Evolutionary conservation across 1,139 yeast genomes (phyloP).

Genomic region (Taphrina communis): DNA sequence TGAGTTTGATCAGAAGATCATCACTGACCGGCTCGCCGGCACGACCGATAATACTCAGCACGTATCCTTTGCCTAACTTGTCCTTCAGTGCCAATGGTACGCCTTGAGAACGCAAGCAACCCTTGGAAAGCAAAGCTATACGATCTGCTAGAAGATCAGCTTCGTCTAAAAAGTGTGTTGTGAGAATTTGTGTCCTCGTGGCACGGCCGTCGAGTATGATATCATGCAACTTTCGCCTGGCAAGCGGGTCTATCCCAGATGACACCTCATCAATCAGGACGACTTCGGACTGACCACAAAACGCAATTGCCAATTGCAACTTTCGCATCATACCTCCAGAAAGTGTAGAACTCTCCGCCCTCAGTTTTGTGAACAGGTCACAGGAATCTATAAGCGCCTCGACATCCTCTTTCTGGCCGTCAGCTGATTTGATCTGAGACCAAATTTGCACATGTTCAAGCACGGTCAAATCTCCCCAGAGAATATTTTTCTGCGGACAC

Average conservation of each 20-base stretch:
- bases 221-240: slow-evolving; percentile 54
- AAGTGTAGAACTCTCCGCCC: slow-evolving; percentile 52
- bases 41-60: slow-evolving; percentile 6
- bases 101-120: slow-evolving; percentile 50
- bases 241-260: slow-evolving; percentile 54
- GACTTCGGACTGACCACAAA: slow-evolving; percentile 52
- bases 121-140: slow-evolving; percentile 52
- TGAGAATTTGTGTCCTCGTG: slow-evolving; percentile 50
- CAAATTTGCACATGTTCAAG: slow-evolving; percentile 52
- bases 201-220: slow-evolving; percentile 51
- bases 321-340: slow-evolving; percentile 96
- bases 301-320: slow-evolving; percentile 70
- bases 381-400: slow-evolving; percentile 49
- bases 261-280: slow-evolving; percentile 55
- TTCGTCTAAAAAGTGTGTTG: slow-evolving; percentile 54
- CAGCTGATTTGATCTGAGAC: slow-evolving; percentile 49
- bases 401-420: slow-evolving; percentile 38
- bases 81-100: slow-evolving; percentile 52
- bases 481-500: slow-evolving; percentile 54
- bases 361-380: slow-evolving; percentile 49
- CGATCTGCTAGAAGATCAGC: slow-evolving; percentile 53
- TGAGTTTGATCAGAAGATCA: neutral
- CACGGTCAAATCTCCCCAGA: slow-evolving; percentile 53
- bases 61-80: slow-evolving; percentile 51
- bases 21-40: neutral